These are phyloP conservation scores for Talaromyces islandicus DNA, from an alignment of 2,329 filamentous ascomycete species.

Conservation along the genomic window DNA sequence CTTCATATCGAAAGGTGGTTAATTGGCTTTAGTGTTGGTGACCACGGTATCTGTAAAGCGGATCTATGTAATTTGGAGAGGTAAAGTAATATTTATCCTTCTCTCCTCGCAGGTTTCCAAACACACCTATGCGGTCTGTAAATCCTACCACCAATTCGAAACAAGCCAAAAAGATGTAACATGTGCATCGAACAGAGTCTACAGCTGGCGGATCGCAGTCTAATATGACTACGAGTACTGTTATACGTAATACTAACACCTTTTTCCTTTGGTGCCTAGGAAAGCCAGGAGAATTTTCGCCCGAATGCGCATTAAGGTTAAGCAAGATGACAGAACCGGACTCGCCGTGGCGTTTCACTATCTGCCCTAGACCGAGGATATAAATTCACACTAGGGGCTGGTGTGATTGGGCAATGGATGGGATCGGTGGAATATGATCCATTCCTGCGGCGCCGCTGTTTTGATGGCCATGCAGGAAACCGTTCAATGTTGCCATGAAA, in stretches of 20 bases:
- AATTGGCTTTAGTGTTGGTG: not conserved
- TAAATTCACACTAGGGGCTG: not conserved
- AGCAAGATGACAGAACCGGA: not conserved
- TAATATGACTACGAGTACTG: not conserved
- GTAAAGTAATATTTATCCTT: not conserved
- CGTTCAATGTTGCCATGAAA: not conserved
- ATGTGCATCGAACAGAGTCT: not conserved
- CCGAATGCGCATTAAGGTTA: not conserved
- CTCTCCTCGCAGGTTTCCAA: not conserved
- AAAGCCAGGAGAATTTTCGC: not conserved
- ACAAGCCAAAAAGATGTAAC: not conserved
- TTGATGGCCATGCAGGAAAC: too few species aligned
- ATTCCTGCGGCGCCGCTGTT: not conserved
- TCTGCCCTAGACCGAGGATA: not conserved
- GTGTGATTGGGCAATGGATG: not conserved
- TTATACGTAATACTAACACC: not conserved
- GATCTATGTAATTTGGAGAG: not conserved
- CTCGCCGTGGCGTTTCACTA: not conserved
- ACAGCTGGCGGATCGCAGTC: not conserved
- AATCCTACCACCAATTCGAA: not conserved
- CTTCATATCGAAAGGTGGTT: conserved; percentile 7
- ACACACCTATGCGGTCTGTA: not conserved
- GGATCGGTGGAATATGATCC: too few species aligned
- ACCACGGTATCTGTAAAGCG: not conserved
- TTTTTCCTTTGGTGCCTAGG: not conserved